Percentiles rank a stretch among this genome's conserved stretches.
These are phyloP conservation scores for Aquanectria penicillioides DNA, from an alignment of 2,329 filamentous ascomycete species.

Conservation along the genomic window DNA sequence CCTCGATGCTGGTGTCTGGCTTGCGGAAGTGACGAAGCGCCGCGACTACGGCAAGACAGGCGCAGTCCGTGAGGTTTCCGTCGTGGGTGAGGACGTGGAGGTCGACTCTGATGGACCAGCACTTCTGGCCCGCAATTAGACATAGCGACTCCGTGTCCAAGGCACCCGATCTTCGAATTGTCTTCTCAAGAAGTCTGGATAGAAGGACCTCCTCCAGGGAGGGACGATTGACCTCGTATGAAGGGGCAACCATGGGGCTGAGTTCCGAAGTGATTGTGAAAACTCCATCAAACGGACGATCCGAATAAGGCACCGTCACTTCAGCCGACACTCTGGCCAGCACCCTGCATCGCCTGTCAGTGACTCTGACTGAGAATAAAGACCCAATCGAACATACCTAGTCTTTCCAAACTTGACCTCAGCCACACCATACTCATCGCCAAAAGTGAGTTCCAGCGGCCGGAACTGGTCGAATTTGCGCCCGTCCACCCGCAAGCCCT, in stretches of 20 bases:
- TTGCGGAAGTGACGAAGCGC: conserved; percentile 91
- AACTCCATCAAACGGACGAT: conserved; percentile 94
- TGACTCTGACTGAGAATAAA: not conserved
- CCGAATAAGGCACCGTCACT: conserved; percentile 84
- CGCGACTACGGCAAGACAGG: conserved; percentile 87
- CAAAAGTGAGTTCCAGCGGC: conserved; percentile 80
- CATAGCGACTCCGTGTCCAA: conserved; percentile 96
- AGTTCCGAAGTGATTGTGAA: conserved; percentile 94
- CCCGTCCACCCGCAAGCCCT: conserved; percentile 85
- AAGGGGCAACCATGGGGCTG: conserved; percentile 89
- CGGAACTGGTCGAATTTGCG: conserved; percentile 84
- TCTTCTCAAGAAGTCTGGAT: conserved; percentile 91
- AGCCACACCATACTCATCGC: conserved; percentile 89
- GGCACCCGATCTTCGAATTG: conserved; percentile 88
- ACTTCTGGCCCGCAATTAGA: conserved; percentile 88
- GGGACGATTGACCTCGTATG: conserved; percentile 86
- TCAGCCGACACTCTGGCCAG: conserved; percentile 88
- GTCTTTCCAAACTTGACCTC: conserved; percentile 92
- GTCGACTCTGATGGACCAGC: conserved; percentile 91
- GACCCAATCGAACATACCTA: conserved; percentile 62
- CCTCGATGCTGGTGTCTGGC: conserved; percentile 87
- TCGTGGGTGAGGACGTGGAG: conserved; percentile 92
- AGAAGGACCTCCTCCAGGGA: conserved; percentile 87
- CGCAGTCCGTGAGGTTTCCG: conserved; percentile 86
- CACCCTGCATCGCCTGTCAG: conserved; percentile 64